Percentiles rank a stretch among this genome's conserved stretches.
Evolutionary conservation across 805 yeast species (phyloP).

Genomic region (Yarrowia phangngaensis): DNA sequence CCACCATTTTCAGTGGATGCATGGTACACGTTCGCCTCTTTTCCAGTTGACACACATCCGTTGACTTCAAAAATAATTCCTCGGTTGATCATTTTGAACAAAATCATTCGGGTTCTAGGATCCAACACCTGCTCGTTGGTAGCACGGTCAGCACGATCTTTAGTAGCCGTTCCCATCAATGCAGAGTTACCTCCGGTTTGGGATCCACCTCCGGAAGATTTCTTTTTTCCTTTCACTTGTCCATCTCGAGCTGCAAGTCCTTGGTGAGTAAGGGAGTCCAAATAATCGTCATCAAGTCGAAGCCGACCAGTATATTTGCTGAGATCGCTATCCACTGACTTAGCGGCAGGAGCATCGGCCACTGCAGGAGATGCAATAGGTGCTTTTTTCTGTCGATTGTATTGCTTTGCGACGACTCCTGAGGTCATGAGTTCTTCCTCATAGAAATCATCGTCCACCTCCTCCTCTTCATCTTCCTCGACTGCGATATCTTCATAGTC

Average conservation of each 20-base stretch:
- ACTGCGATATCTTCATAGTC: slow-evolving; percentile 8
- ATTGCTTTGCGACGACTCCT: slow-evolving; percentile 19
- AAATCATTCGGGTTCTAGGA: slow-evolving; percentile 83
- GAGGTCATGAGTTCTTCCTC: slow-evolving; percentile 8
- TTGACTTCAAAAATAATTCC: slow-evolving; percentile 81
- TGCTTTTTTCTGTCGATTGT: slow-evolving; percentile 20
- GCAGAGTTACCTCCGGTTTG: slow-evolving; percentile 30
- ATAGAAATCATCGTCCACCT: neutral
- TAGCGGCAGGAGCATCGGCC: neutral
- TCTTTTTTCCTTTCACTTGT: slow-evolving; percentile 18
- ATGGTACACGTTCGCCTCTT: slow-evolving; percentile 97
- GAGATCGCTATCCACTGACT: slow-evolving; percentile 20
- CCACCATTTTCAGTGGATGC: slow-evolving; percentile 47
- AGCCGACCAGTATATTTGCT: slow-evolving; percentile 30
- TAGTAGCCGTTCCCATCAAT: slow-evolving; percentile 28
- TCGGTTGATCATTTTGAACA: slow-evolving; percentile 74
- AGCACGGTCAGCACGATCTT: slow-evolving; percentile 87
- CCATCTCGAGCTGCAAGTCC: slow-evolving; percentile 22
- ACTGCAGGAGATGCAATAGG: neutral
- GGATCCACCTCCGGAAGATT: slow-evolving; percentile 31
- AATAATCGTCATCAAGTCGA: slow-evolving; percentile 32
- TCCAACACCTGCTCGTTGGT: slow-evolving; percentile 96
- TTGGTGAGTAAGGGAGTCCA: slow-evolving; percentile 25
- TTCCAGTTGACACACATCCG: slow-evolving; percentile 95
- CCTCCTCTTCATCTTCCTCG: neutral